Evolutionary conservation across 139 green algal genomes (phyloP), one percentile per base, ranked within the genome.

Genomic region (Eudorina sp.): DNA sequence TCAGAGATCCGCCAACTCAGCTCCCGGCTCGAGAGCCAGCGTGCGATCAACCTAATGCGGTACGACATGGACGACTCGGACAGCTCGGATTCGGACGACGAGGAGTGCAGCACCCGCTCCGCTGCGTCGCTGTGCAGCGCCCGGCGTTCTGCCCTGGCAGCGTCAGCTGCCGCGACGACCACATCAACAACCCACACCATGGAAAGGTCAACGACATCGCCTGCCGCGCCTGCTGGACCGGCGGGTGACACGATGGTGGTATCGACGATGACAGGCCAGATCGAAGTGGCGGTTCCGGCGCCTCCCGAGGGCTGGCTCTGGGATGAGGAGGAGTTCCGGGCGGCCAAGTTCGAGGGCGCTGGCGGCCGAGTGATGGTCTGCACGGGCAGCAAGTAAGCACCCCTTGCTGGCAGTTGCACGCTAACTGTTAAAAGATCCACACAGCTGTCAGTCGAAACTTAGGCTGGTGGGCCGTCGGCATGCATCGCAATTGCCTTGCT

Each of bases 301-400:
- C 45, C 46, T 9, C 31, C 29, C 0, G 64, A 66, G 45, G 81
- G 62, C 81, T 87, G 81, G 62, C 34, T 53, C 19, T 87, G 81
- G 81, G 34, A 31, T 64, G 81, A 87, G 81, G 45, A 51, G 21
- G 64, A 87, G 45, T 87, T 87, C 81, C 43, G 81, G 4, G 43
- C n/a, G 0, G 45, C 64, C 19, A 51, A 38, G 34, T 87, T 87
- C 23, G 81, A 87, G 19, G 81, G 81, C n/a, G 31, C 80, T 14
- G 80, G 62, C 62, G 64, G 81, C 3, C 81, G 81, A 45, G 38
- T 87, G 25, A 78, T 87, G 81, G 64, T 87, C 8, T 87, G 81
- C 81, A 78, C 62, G 1, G 81, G 81, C 18, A 79, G 62, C 81
- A 87, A 87, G 81, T 87, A 43, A 86, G 79, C 11, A 55, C 48